Conservation (phyloP, 805 yeast species). For the Dipodascopsis uninucleata region DNA sequence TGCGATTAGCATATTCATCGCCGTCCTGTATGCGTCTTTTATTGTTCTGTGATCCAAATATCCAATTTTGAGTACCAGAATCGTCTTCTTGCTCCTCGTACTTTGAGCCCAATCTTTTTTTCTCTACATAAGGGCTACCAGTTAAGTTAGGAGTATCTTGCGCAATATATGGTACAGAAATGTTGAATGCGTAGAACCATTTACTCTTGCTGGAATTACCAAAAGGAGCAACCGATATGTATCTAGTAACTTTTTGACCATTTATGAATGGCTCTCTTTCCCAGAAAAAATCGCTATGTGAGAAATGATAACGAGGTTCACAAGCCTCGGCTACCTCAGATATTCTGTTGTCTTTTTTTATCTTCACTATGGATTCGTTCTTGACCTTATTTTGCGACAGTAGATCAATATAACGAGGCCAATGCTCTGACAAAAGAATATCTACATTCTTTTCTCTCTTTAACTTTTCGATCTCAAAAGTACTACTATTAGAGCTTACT, state of each 20-base stretch:
- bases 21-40: slow-evolving; percentile 10
- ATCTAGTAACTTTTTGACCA: slow-evolving; percentile 46
- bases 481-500: slow-evolving; percentile 11
- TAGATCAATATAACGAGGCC: slow-evolving; percentile 27
- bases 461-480: slow-evolving; percentile 18
- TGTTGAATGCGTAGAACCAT: slow-evolving; percentile 75
- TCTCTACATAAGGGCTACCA: slow-evolving; percentile 36
- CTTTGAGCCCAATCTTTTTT: slow-evolving; percentile 7
- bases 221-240: slow-evolving; percentile 60
- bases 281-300: slow-evolving; percentile 22
- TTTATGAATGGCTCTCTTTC: slow-evolving; percentile 31
- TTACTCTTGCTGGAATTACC: slow-evolving; percentile 47
- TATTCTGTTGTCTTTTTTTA: slow-evolving; percentile 7
- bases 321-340: slow-evolving; percentile 17
- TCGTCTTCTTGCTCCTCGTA: background rate
- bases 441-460: slow-evolving; percentile 21
- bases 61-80: slow-evolving; percentile 8
- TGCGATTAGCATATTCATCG: background rate
- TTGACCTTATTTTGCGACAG: slow-evolving; percentile 17
- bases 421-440: slow-evolving; percentile 24
- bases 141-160: slow-evolving; percentile 32
- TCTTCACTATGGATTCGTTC: slow-evolving; percentile 1
- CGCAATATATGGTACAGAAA: slow-evolving; percentile 35
- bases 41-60: slow-evolving; percentile 7
- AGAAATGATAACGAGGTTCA: slow-evolving; percentile 29